Evolutionary conservation across 2,329 filamentous ascomycete species (phyloP).

Genomic region (Cyphellophora europaea): DNA sequence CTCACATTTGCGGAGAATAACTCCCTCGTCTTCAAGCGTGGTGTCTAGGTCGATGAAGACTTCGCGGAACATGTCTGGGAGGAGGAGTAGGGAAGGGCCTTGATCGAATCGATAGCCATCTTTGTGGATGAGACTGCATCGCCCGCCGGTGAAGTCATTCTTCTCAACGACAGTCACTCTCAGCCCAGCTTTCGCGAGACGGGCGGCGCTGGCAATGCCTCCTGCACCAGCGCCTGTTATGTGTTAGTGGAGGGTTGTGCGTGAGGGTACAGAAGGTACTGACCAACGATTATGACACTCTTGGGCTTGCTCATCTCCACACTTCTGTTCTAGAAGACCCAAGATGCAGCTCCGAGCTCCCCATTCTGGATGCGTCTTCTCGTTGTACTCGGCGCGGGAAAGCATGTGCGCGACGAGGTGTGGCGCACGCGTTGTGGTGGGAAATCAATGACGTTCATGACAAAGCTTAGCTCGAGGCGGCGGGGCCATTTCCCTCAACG

Average conservation of each 20-base stretch:
- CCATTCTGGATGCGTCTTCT: too few relatives aligned
- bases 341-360: too few relatives aligned
- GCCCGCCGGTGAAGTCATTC: conserved; percentile 62
- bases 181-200: conserved; percentile 61
- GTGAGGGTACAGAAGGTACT: conserved; percentile 10
- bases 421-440: neutral
- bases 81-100: conserved; percentile 63
- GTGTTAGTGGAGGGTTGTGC: conserved; percentile 1
- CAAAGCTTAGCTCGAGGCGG: neutral
- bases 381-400: too few relatives aligned
- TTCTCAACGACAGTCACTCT: conserved; percentile 70
- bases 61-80: conserved; percentile 61
- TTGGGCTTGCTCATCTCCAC: conserved; percentile 24
- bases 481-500: too few relatives aligned
- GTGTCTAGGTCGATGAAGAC: conserved; percentile 62
- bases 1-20: conserved; percentile 61
- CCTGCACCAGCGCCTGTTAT: conserved; percentile 58
- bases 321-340: too few relatives aligned
- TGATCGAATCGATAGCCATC: conserved; percentile 57
- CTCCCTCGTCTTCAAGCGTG: conserved; percentile 54
- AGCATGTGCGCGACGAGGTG: too few relatives aligned
- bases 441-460: conserved; percentile 1
- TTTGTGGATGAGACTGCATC: conserved; percentile 57
- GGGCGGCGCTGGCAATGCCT: conserved; percentile 61
- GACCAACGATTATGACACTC: conserved; percentile 47